Base-by-base conservation (phyloP, 148 eudicot genomes). In the Rhododendron ferrugineum region DNA sequence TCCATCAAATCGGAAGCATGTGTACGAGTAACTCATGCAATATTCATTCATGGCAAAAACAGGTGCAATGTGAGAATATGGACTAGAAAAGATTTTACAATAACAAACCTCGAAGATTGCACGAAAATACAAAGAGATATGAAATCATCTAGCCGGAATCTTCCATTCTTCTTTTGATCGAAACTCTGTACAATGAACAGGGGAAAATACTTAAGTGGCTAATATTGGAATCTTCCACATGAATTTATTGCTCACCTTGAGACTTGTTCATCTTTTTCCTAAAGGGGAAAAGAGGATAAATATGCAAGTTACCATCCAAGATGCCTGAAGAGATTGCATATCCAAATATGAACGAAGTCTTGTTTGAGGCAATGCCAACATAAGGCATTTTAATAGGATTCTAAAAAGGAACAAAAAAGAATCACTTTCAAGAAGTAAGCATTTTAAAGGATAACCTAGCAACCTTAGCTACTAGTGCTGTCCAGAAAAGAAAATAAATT, bases 101-200 rank as follows among this genome's bases (percentile, higher is more conserved):
- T 42, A 60, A 81, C 91, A 77, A 86, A 95, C 98, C 93, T 91
- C 80, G 98, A 91, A 80, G 98, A 95, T 80, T 95, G 98, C 78
- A 95, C 88, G 89, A 94, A 95, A 87, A 94, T 93, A 87, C 96
- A 91, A 82, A 95, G 91, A 74, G 96, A 91, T 81, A 94, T 95
- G 90, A 94, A 94, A 83, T 93, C 93, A 88, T 95, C 98, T 84
- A 94, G 92, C 83, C 88, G 93, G 77, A 95, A 91, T 91, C 85
- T 93, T 79, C 98, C 98, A 73, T 88, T 90, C 89, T 91, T 92
- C 90, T 90, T 91, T 83, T 89, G 89, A 90, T 95, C 98, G 86
- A 95, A 95, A 90, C 98, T 94, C 98, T 95, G 90, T 36, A 86
- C 14, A 85, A 83, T 70, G 76, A 86, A 74, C 44, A 56, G 54